Percentiles rank a stretch among this genome's conserved stretches.
phyloP scores from a whole-genome alignment of 805 yeast species.

The Monosporozyma siamensis region DNA sequence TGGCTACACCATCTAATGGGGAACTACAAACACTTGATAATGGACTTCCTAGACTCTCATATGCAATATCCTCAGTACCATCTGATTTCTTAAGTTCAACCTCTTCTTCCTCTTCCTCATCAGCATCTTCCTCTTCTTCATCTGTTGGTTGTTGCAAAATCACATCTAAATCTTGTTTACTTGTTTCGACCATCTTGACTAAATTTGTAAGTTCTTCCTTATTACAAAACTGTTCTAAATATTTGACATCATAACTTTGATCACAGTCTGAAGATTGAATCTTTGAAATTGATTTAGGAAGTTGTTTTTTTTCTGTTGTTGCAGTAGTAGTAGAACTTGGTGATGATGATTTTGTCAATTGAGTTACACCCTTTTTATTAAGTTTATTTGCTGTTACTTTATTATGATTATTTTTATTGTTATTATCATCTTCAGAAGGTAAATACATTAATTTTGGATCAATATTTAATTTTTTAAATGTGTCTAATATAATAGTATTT shows the following conservation, averaged over 20 bases:
- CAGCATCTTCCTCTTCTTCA: conserved; percentile 6
- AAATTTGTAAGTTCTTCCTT: conserved; percentile 23
- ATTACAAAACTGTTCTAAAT: conserved; percentile 20
- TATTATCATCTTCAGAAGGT: conserved; percentile 10
- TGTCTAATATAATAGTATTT: conserved; percentile 17
- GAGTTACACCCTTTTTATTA: not conserved
- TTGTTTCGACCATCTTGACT: conserved; percentile 22
- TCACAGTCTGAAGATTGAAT: not conserved
- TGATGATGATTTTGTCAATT: not conserved
- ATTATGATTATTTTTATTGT: not conserved
- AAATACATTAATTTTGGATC: conserved; percentile 23
- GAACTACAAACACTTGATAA: not conserved
- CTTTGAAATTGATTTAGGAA: no score
- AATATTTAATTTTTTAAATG: conserved; percentile 19
- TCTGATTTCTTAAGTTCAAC: conserved; percentile 2
- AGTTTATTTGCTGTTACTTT: no score
- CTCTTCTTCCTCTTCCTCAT: conserved; percentile 4
- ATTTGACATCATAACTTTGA: conserved; percentile 5
- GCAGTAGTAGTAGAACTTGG: no score
- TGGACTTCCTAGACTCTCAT: conserved; percentile 2
- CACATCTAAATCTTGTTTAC: conserved; percentile 22
- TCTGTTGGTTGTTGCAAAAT: conserved; percentile 13
- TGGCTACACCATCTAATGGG: not conserved
- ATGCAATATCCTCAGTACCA: not conserved
- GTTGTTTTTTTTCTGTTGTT: no score